Base-by-base conservation (phyloP, 352 stramenopile genomes). In the Globisporangium megalacanthum region DNA sequence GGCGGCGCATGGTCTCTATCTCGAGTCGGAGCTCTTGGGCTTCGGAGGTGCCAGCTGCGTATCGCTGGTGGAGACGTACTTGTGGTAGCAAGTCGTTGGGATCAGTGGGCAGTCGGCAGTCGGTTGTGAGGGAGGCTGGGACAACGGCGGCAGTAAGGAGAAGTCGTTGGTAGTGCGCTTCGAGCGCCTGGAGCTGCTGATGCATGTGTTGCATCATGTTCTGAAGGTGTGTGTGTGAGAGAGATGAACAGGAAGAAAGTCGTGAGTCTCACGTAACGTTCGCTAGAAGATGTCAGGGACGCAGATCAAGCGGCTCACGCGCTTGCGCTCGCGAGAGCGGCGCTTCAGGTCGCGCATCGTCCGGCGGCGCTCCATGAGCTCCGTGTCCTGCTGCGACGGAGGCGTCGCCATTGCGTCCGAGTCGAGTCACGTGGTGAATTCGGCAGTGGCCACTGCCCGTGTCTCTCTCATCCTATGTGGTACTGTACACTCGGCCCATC, bases 291-390 rank as follows among this genome's bases (percentile, higher is more conserved):
- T 7, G 6, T 1, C 13, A 17, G 22, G 20, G 22, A 36, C 4
- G 17, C 11, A 39, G 36, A 0, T 22, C 4, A 14, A 42, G 19
- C 11, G 20, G 57, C 57, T 8, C 46, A 62, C 57, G 9, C 57
- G 50, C 31, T 59, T 64, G 7, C 42, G 42, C 44, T 49, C 31
- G 14, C 57, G 57, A 20, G 56, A 62, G 57, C 57, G 57, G 20
- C 50, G 57, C 57, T 62, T 62, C 39, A 62, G 56, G 4, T 62
- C 56, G 39, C 56, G 56, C 56, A 57, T 51, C 20, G 56, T 62
- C 39, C 50, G 49, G 2, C 49, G 56, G 49, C 56, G 56, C 56
- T 62, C 56, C 14, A 13, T 14, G 31, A 53, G 15, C 33, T 35
- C 55, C 6, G 47, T 17, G 22, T 61, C 55, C n/a, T 20, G 35